Base-by-base conservation (phyloP, 306 rosid genomes). In the Psophocarpus tetragonolobus region DNA sequence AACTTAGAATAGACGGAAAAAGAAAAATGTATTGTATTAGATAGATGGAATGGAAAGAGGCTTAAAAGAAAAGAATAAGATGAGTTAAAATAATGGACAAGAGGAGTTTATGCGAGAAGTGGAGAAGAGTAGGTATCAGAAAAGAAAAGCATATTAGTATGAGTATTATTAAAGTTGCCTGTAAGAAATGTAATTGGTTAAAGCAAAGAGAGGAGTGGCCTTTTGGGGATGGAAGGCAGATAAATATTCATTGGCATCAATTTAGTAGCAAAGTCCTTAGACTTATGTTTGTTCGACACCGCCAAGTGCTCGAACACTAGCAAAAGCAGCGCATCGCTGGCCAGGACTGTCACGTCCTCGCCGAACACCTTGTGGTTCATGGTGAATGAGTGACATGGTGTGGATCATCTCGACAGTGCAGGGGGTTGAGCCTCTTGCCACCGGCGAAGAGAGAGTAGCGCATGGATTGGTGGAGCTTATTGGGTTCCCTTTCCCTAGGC, bases 321-420 rank as follows among this genome's bases (percentile, higher is more conserved):
- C 0, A 96, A 75, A 0, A 92, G 84, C 1, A 92, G 86, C 0
- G 96, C 93, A 13, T 92, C 96, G 3, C 93, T 93, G 8, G 96
- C 92, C 0, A 92, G 82, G 32, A 92, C 84, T 0, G 97, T 93
- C 0, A 92, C 85, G 51, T 90, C 90, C 68, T 90, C 97, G 26
- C 97, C 97, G 64, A 83, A 92, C 0, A 82, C 87, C 79, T 87
- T 92, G 82, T 92, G 97, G 77, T 71, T 92, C 97, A 42, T 92
- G 93, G 82, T 92, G 97, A 57, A 92, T 90, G 26, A 92, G 80
- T 9, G 96, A 92, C 97, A 92, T 92, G 73, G 96, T 88, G 63
- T 92, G 96, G 66, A 92, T 88, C 92, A 92, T 92, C 85, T 92
- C 97, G 6, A 92, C 76, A 12, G 96, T 92, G 51, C 93, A 88